Percentiles rank a stretch among this genome's conserved stretches.
These are phyloP conservation scores for slime mould (Dictyostelium discoideum) DNA, from an alignment of 78 protist species.

Conservation along the genomic window DNA sequence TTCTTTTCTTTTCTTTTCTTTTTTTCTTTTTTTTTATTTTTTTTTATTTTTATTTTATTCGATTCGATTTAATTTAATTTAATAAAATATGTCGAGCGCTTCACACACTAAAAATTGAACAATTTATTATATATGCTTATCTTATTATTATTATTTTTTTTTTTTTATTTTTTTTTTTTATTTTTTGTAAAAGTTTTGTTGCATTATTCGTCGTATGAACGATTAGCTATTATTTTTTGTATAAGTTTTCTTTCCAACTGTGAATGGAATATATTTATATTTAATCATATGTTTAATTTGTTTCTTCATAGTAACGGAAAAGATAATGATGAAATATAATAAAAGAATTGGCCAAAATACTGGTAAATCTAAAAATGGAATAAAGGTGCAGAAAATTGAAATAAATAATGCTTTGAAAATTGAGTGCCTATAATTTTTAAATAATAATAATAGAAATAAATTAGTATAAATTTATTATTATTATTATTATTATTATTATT, in stretches of 20 bases:
- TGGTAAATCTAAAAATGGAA: constrained; percentile 92
- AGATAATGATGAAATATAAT: constrained; percentile 90
- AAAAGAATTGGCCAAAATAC: constrained; percentile 98
- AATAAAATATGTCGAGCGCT: background rate
- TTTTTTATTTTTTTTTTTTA: background rate
- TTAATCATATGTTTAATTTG: constrained; percentile 96
- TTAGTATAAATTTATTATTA: background rate
- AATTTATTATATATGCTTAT: background rate
- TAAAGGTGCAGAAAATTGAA: constrained; percentile 77
- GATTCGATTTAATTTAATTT: background rate
- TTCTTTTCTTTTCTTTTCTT: too few relatives aligned
- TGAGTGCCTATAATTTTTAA: constrained; percentile 56
- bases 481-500: background rate
- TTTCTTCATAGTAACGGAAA: constrained; percentile 86
- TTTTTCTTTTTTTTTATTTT: background rate
- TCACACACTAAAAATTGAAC: background rate
- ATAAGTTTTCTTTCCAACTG: constrained; percentile 83
- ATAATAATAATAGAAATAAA: background rate
- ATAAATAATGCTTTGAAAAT: constrained; percentile 76
- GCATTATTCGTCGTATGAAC: background rate
- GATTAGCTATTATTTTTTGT: background rate
- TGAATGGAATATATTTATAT: constrained; percentile 93
- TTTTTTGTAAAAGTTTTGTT: background rate
- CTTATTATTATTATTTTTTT: background rate
- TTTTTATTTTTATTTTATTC: background rate